Percentiles rank a stretch among this genome's conserved stretches.
phyloP scores from a whole-genome alignment of 176 grass and related monocot genomes.

The Hsuehochloa calcarea region DNA sequence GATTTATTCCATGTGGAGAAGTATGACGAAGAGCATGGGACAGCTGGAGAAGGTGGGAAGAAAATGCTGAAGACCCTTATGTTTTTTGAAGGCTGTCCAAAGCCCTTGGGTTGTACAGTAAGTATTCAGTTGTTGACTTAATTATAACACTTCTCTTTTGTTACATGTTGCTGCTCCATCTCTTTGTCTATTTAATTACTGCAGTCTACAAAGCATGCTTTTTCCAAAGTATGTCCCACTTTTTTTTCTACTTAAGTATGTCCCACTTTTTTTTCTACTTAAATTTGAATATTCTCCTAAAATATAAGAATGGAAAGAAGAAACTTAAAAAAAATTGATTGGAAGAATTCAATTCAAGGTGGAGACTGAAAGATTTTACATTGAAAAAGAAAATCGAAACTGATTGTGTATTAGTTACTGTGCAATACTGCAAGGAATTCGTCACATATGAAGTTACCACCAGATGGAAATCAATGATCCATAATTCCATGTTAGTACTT shows the following conservation, averaged over 20 bases:
- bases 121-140: slow-evolving; percentile 47
- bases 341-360: neutral
- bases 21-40: slow-evolving; percentile 81
- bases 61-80: slow-evolving; percentile 90
- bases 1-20: slow-evolving; percentile 97
- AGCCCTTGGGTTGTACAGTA: slow-evolving; percentile 96
- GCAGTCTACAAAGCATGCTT: neutral
- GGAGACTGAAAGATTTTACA: neutral
- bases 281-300: neutral
- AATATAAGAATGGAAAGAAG: neutral
- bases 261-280: neutral
- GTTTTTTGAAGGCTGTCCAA: slow-evolving; percentile 96
- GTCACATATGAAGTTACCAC: neutral
- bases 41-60: slow-evolving; percentile 74
- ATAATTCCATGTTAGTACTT: neutral
- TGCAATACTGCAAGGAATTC: neutral
- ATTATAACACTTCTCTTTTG: neutral
- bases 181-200: neutral
- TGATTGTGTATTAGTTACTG: neutral
- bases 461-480: neutral
- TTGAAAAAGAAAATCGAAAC: neutral
- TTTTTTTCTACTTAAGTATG: too few species aligned
- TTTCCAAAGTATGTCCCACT: neutral
- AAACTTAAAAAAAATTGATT: neutral
- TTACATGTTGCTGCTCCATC: neutral